phyloP scores from a whole-genome alignment of 345 rosid species.

The Euphorbia peplus region DNA sequence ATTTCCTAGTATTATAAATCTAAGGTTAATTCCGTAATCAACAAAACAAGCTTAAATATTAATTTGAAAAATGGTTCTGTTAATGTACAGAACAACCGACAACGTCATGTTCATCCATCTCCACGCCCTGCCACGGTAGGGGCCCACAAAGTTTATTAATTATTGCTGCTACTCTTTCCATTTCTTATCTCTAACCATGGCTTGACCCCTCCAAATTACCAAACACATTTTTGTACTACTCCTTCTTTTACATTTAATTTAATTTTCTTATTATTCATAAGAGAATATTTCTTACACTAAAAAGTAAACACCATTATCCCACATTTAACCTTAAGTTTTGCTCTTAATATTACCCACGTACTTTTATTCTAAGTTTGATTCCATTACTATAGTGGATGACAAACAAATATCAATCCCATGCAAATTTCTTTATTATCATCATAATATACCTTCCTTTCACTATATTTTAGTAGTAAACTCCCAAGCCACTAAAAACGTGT shows the following conservation, averaged over 20 bases:
- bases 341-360: slow-evolving; percentile 7
- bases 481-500: too few species aligned
- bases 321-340: slow-evolving; percentile 5
- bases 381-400: slow-evolving; percentile 15
- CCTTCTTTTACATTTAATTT: slow-evolving; percentile 17
- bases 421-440: neutral
- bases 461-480: too few species aligned
- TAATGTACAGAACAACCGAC: slow-evolving; percentile 71
- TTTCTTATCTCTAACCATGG: slow-evolving; percentile 28
- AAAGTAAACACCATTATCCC: neutral
- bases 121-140: slow-evolving; percentile 84
- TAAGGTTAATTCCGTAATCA: too few species aligned
- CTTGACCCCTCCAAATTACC: slow-evolving; percentile 31
- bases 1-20: too few species aligned
- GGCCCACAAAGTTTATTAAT: slow-evolving; percentile 45
- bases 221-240: slow-evolving; percentile 14
- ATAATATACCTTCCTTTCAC: too few species aligned
- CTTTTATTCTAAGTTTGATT: slow-evolving; percentile 1
- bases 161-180: slow-evolving; percentile 51
- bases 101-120: slow-evolving; percentile 93
- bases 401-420: neutral
- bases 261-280: neutral
- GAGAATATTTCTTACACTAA: neutral
- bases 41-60: too few species aligned
- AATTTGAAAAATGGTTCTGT: too few species aligned